Conservation (phyloP, 169 alveolate genomes). For the Theileria annulata region DNA sequence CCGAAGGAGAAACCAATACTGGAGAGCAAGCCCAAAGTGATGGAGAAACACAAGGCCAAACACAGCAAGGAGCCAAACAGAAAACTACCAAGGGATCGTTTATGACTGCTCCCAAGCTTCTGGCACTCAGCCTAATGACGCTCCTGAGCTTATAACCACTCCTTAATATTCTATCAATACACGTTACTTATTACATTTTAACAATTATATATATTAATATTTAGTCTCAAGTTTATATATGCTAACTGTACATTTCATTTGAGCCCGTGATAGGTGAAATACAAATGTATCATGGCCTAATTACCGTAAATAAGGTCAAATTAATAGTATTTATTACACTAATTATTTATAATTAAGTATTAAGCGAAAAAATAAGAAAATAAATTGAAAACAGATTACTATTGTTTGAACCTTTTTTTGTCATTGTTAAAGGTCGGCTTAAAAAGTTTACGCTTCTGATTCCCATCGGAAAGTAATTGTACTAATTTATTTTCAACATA, state of each 20-base stretch:
- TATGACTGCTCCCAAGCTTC: not conserved
- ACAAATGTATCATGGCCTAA: not conserved
- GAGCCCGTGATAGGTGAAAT: not conserved
- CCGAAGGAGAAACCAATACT: not conserved
- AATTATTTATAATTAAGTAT: too few species aligned
- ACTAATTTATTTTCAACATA: conserved; percentile 89
- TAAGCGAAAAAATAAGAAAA: not conserved
- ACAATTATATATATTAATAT: too few species aligned
- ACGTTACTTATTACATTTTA: not conserved
- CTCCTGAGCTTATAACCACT: not conserved
- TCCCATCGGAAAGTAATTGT: conserved; percentile 60
- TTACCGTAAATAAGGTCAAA: not conserved
- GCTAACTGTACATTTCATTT: not conserved
- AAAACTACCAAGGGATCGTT: not conserved
- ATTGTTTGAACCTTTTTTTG: not conserved
- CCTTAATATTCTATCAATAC: not conserved
- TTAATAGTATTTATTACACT: too few species aligned
- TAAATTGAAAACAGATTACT: not conserved
- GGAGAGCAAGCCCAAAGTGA: not conserved
- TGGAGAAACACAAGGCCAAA: not conserved
- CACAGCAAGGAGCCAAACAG: not conserved
- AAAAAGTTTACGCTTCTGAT: conserved; percentile 3
- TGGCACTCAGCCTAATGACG: not conserved
- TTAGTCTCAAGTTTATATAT: not conserved
- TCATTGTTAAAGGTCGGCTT: not conserved